Conservation (phyloP, 805 yeast species). For the Candida nemodendra region DNA sequence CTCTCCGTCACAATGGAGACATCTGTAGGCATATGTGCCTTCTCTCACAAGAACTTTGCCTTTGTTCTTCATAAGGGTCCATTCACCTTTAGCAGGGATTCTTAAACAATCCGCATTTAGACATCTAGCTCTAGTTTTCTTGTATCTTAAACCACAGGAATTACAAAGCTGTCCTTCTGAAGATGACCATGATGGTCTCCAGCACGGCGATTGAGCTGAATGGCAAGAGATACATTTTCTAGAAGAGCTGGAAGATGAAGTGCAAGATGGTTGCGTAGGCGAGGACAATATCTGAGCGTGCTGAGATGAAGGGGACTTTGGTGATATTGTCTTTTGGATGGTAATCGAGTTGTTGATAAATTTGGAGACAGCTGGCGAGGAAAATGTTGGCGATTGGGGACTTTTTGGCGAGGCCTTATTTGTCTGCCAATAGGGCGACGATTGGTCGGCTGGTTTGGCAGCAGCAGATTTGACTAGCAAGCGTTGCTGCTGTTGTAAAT, state of each 20-base stretch:
- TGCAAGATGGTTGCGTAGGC: constrained; percentile 10
- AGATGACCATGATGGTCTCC: constrained; percentile 97
- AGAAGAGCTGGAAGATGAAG: constrained; percentile 16
- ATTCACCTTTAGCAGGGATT: constrained; percentile 95
- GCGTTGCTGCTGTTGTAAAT: constrained; percentile 13
- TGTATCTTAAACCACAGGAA: constrained; percentile 92
- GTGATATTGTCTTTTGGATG: constrained; percentile 8
- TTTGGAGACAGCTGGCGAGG: constrained; percentile 12
- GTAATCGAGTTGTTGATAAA: constrained; percentile 12
- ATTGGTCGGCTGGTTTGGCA: neutral
- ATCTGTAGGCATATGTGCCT: constrained; percentile 37
- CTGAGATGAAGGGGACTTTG: constrained; percentile 14
- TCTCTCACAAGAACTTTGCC: constrained; percentile 44
- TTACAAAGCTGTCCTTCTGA: constrained; percentile 94
- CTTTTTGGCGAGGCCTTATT: constrained; percentile 13
- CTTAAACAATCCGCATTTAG: constrained; percentile 70
- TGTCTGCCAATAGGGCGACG: neutral
- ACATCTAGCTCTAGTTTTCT: constrained; percentile 92
- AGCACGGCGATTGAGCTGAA: constrained; percentile 89
- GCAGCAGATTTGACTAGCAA: neutral
- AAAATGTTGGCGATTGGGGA: constrained; percentile 26
- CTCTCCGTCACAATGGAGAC: constrained; percentile 59
- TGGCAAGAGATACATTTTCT: constrained; percentile 89
- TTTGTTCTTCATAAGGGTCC: constrained; percentile 80
- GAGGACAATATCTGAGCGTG: constrained; percentile 15